phyloP scores from a whole-genome alignment of 2,329 filamentous ascomycete genomes.

The Aspergillus sojae region DNA sequence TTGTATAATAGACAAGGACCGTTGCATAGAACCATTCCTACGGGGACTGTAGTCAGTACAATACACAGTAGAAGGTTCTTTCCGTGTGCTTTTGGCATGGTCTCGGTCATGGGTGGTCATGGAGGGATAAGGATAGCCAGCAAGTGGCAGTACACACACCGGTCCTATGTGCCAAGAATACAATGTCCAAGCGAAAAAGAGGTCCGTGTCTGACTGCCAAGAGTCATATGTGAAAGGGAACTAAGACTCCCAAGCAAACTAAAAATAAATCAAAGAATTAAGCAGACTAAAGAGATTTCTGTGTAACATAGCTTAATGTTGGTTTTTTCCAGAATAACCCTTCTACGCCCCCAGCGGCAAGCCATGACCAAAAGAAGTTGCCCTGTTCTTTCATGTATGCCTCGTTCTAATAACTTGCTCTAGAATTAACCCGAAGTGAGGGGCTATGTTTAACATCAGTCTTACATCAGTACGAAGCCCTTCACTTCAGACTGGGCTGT shows the following conservation, averaged over 20 bases:
- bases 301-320: no score
- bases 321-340: no score
- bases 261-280: background rate
- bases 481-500: background rate
- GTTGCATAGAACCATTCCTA: no score
- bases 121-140: no score
- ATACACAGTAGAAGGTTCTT: background rate
- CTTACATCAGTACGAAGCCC: background rate
- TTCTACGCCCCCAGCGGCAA: no score
- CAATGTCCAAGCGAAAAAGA: background rate
- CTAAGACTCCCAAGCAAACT: background rate
- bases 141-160: background rate
- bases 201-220: background rate
- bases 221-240: background rate
- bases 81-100: background rate
- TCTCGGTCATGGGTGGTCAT: background rate
- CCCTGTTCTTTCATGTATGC: background rate
- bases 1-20: no score
- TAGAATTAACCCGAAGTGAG: background rate
- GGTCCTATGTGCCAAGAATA: background rate
- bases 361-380: background rate
- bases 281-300: no score
- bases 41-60: no score
- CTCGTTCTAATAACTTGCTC: no score
- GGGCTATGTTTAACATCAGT: background rate